phyloP scores from a whole-genome alignment of 805 yeast species.

The Wickerhamiella spandovensis region DNA sequence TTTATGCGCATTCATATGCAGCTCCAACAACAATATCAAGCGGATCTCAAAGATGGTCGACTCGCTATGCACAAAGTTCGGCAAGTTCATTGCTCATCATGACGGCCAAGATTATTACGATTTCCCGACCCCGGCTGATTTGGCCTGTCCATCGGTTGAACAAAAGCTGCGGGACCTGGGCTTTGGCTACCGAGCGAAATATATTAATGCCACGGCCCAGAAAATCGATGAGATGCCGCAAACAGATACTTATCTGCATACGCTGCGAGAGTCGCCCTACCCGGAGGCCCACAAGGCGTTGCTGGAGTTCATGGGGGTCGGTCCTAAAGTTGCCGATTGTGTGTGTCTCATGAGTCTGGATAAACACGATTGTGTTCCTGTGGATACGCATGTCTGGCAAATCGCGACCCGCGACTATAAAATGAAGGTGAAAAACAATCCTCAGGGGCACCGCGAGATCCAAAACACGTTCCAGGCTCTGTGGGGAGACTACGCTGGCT shows the following conservation, averaged over 20 bases:
- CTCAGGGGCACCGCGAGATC: constrained; percentile 41
- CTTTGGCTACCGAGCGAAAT: constrained; percentile 90
- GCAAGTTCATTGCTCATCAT: constrained; percentile 40
- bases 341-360: constrained; percentile 84
- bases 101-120: constrained; percentile 48
- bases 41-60: constrained; percentile 90
- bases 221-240: constrained; percentile 30
- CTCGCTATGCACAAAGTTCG: constrained; percentile 55
- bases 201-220: constrained; percentile 63
- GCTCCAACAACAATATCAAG: constrained; percentile 90
- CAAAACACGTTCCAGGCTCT: constrained; percentile 43
- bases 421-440: constrained; percentile 28
- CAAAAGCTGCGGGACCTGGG: constrained; percentile 31
- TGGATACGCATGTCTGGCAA: constrained; percentile 89
- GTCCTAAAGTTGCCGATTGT: constrained; percentile 97
- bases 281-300: constrained; percentile 45
- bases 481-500: constrained; percentile 92
- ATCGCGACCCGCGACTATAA: constrained; percentile 75
- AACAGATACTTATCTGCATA: constrained; percentile 27
- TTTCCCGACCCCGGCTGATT: constrained; percentile 55
- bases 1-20: constrained; percentile 77
- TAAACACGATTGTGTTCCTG: constrained; percentile 78
- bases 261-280: constrained; percentile 35
- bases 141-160: constrained; percentile 34
- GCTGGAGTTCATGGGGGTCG: constrained; percentile 69